Percentiles rank a stretch among this genome's conserved stretches.
phyloP scores from a whole-genome alignment of 2,329 filamentous ascomycete genomes.

The Pseudogymnoascus sp. region DNA sequence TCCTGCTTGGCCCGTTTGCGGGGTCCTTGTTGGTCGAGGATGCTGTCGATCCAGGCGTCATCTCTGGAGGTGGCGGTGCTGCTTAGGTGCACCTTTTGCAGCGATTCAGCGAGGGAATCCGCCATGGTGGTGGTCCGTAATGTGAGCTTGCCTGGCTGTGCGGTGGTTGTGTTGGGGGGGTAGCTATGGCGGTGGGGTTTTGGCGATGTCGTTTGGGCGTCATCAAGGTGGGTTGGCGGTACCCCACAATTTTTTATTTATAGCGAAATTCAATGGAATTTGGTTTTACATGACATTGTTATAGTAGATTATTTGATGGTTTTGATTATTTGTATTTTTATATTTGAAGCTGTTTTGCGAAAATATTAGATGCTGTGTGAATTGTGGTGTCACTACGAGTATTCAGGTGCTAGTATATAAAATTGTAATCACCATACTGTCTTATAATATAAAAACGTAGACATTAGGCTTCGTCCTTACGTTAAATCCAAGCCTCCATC shows the following conservation, averaged over 20 bases:
- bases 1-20: conserved; percentile 43
- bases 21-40: conserved; percentile 46
- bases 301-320: neutral
- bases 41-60: conserved; percentile 46
- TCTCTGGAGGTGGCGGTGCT: conserved; percentile 23
- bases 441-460: neutral
- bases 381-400: too few species aligned
- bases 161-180: neutral
- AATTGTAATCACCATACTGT: neutral
- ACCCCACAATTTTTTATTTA: conserved; percentile 2
- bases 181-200: neutral
- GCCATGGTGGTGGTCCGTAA: conserved; percentile 18
- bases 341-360: neutral
- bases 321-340: neutral
- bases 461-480: neutral
- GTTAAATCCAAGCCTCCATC: neutral
- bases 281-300: neutral
- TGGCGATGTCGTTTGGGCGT: neutral
- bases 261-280: neutral
- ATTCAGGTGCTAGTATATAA: neutral
- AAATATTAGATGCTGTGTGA: neutral
- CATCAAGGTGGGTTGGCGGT: neutral
- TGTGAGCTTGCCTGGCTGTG: neutral
- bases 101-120: conserved; percentile 36
- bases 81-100: conserved; percentile 42